Evolutionary conservation across 805 yeast species (phyloP), one percentile per base, ranked within the genome.

Genomic region (Lipomyces yamanashiensis): DNA sequence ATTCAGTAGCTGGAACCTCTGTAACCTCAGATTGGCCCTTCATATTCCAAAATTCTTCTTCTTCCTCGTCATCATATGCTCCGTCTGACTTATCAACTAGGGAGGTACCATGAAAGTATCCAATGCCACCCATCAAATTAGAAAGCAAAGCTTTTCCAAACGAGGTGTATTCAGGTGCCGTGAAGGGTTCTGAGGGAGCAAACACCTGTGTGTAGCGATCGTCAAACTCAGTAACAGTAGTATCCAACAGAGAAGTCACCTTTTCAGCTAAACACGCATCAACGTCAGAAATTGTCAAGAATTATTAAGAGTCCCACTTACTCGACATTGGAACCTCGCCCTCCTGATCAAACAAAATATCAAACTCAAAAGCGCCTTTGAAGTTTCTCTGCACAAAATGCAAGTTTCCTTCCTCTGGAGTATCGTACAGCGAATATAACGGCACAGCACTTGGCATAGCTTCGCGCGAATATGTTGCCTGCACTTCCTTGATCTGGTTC

Each of bases 111-210:
- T 89, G 81, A 71, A 89, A 89, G 75, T 91, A 92, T 1, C 96
- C 90, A 58, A 95, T 82, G 13, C 98, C 98, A 21, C 98, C 99
- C 61, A 90, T 74, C 50, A 95, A 79, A 61, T 92, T 93, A 0
- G 98, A 88, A 9, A 93, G 72, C 47, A 91, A 79, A 70, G 90
- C 92, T 70, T 89, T 81, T 1, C 92, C 96, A 77, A 95, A 92
- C 8, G 70, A 68, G 36, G 74, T 71, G 70, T 86, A 80, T 61
- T 53, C 74, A 7, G 74, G 71, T 50, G 71, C 73, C 54, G 81
- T 76, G 71, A 84, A 89, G 1, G 92, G 93, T 0, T 81, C 75
- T 13, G 77, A 74, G 9, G 88, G 76, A 15, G 82, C 77, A 71
- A 86, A 88, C 12, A 79, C 76, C 8, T 71, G 61, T 2, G 75